Evolutionary conservation across 1,139 yeast species (phyloP).

Genomic region (Insectozyma bohioensis): DNA sequence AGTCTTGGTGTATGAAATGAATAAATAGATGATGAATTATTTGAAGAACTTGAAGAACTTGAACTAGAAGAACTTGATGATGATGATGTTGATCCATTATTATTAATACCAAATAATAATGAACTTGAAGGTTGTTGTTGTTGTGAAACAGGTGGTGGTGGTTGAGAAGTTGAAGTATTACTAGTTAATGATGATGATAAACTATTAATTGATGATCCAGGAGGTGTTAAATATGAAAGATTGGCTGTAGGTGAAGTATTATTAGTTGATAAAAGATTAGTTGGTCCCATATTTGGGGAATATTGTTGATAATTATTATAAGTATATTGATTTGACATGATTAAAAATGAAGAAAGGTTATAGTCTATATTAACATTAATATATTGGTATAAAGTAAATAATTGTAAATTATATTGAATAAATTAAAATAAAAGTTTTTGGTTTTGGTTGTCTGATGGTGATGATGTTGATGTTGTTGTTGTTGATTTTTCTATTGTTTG

Average conservation of each 20-base stretch:
- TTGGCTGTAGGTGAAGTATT: constrained; percentile 13
- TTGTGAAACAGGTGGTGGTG: not conserved
- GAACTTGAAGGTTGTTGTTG: constrained; percentile 2
- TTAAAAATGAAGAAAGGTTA: too few species aligned
- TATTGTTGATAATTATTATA: constrained; percentile 36
- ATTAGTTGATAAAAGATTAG: too few species aligned
- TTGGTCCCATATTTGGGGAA: constrained; percentile 31
- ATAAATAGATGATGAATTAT: constrained; percentile 22
- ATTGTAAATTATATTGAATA: too few species aligned
- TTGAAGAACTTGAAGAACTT: constrained; percentile 12
- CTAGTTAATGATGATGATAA: constrained; percentile 22
- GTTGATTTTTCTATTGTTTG: not conserved
- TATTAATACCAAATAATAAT: too few species aligned
- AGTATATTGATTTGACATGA: constrained; percentile 38
- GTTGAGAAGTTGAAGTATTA: constrained; percentile 6
- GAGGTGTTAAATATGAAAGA: constrained; percentile 14
- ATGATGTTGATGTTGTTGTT: not conserved
- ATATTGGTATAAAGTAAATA: too few species aligned
- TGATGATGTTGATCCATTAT: constrained; percentile 23
- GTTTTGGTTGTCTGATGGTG: too few species aligned
- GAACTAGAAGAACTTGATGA: constrained; percentile 15
- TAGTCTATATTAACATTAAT: too few species aligned
- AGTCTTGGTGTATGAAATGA: constrained; percentile 45
- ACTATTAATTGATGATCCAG: constrained; percentile 24
- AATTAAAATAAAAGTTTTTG: too few species aligned